Conservation (phyloP, 176 grass and related monocot genomes). For the Rhynchospora pubera region DNA sequence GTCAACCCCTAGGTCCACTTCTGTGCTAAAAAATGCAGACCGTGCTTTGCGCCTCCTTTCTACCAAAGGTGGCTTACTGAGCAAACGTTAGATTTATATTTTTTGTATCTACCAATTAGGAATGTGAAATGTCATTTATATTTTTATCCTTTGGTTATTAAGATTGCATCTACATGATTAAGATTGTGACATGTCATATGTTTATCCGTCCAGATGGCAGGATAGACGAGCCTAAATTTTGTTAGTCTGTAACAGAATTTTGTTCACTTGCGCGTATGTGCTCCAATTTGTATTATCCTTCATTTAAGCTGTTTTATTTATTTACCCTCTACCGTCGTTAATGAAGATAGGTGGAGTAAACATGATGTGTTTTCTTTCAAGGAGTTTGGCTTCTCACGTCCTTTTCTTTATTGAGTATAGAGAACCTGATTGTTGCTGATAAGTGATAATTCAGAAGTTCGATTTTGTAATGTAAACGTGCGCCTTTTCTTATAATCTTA, state of each 20-base stretch:
- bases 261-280: background rate
- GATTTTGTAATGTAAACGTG: background rate
- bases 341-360: background rate
- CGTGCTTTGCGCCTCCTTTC: conserved; percentile 26
- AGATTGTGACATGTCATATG: background rate
- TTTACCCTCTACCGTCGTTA: background rate
- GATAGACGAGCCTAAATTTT: background rate
- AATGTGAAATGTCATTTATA: too few relatives aligned
- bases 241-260: background rate
- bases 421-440: background rate
- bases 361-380: background rate
- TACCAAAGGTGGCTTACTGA: conserved; percentile 28
- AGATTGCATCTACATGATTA: background rate
- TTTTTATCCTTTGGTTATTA: too few relatives aligned
- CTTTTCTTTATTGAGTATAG: background rate
- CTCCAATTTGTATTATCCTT: background rate
- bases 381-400: background rate
- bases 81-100: conserved; percentile 19
- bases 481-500: background rate
- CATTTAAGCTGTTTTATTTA: background rate
- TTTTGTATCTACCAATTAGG: background rate
- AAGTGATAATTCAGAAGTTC: background rate
- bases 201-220: background rate
- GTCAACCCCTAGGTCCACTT: conserved; percentile 15
- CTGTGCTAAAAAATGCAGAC: conserved; percentile 31